Evolutionary conservation across 1,284 basidiomycete species (phyloP).

Genomic region (Ceratobasidium sp.): DNA sequence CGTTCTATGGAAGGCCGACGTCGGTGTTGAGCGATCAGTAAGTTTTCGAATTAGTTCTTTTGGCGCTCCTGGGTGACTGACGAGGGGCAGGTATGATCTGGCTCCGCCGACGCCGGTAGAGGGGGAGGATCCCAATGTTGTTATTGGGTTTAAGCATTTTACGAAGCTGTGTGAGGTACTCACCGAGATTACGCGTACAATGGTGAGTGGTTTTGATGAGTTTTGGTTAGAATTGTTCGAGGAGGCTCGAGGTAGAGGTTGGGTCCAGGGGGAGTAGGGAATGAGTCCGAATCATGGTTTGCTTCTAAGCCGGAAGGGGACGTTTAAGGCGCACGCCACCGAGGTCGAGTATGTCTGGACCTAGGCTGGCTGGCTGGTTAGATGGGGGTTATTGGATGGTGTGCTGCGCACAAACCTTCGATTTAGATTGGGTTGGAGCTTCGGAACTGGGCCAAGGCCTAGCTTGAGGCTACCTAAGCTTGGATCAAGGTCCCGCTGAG

Average conservation of each 20-base stretch:
- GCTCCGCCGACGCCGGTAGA: constrained; percentile 35
- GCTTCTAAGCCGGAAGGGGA: no score
- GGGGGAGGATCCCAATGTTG: constrained; percentile 31
- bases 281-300: no score
- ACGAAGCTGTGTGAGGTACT: constrained; percentile 38
- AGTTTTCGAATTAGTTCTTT: neutral
- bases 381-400: no score
- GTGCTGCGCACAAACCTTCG: no score
- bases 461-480: no score
- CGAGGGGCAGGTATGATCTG: constrained; percentile 29
- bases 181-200: constrained; percentile 41
- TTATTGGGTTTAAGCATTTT: constrained; percentile 36
- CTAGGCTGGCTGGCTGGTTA: no score
- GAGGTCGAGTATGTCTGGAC: no score
- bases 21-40: constrained; percentile 38
- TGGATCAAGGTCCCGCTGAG: no score
- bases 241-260: neutral
- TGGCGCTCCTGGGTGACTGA: neutral
- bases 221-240: neutral
- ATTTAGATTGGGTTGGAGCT: no score
- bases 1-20: constrained; percentile 40
- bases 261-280: neutral
- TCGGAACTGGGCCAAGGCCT: no score
- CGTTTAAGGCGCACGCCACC: no score
- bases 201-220: constrained; percentile 15